Evolutionary conservation across 2,329 filamentous ascomycete genomes (phyloP), one percentile per base, ranked within the genome.

Genomic region (Penicillium verrucosum): DNA sequence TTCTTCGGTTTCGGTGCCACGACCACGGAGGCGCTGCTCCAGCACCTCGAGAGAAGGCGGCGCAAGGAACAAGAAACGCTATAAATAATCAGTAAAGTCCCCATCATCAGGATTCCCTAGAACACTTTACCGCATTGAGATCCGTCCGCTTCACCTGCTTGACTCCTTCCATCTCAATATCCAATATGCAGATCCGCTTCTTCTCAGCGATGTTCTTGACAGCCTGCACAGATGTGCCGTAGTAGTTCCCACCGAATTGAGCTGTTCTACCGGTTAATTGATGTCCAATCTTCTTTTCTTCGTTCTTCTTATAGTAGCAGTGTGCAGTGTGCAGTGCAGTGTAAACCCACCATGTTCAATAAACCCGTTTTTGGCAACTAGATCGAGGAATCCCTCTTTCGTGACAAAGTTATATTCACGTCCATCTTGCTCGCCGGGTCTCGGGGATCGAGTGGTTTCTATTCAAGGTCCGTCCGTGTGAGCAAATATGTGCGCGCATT

Each of bases 151-250:
- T 91, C 69, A 97, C 89, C 77, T 97, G 92, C 80, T 96, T 96
- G 57, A 97, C 92, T 59, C 92, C 92, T 83, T 96, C 92, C 90
- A 97, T 96, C 81, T 97, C 93, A 71, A 97, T 97, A 73, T 97
- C 93, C 65, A 97, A 79, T 46, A 97, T 86, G 60, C 92, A 93
- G 41, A 92, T 85, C 68, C 82, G 82, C 48, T 86, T 88, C 76
- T 87, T 85, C 59, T 84, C 82, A 2, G 83, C 83, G 72, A 92
- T 86, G 68, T 90, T 85, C 73, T 87, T 83, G 61, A 96, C 90
- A 29, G 90, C 90, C 74, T 82, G 81, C 69, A 90, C 86, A 71
- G 85, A 90, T 5, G 92, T 96, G 55, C 92, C 92, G 77, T 97
- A 97, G 69, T 85, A 80, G 77, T 97, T 96, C 53, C 85, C 87